These are phyloP conservation scores for Yarrowia sp. DNA, from an alignment of 805 yeast species.

Conservation along the genomic window DNA sequence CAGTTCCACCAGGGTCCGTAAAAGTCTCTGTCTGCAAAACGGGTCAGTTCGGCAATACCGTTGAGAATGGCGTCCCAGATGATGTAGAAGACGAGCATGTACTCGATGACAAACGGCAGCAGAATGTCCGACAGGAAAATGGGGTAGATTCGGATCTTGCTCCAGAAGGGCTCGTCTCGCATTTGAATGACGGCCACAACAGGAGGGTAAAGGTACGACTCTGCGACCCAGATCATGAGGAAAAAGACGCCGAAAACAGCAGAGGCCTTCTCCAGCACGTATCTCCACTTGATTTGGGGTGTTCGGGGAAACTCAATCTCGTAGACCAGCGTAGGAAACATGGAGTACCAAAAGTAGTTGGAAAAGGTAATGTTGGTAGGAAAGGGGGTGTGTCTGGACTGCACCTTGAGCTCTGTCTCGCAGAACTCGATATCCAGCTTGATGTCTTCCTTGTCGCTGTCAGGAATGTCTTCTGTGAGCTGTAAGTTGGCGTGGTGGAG, in stretches of 20 bases:
- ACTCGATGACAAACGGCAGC: conserved; percentile 74
- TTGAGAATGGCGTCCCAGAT: conserved; percentile 96
- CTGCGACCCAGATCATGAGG: conserved; percentile 77
- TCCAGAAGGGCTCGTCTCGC: conserved; percentile 47
- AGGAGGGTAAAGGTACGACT: conserved; percentile 68
- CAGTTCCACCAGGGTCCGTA: conserved; percentile 99
- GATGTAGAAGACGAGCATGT: conserved; percentile 74
- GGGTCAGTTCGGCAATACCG: conserved; percentile 81
- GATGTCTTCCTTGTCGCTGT: conserved; percentile 36
- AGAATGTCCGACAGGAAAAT: conserved; percentile 65
- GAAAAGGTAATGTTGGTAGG: conserved; percentile 65
- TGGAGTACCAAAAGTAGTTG: conserved; percentile 72
- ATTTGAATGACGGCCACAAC: conserved; percentile 58
- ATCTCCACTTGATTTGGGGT: conserved; percentile 59
- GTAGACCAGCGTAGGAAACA: conserved; percentile 77
- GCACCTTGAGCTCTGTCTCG: conserved; percentile 63
- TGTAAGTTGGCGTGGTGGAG: conserved; percentile 26
- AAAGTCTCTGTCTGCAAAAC: conserved; percentile 86
- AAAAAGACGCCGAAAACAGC: conserved; percentile 87
- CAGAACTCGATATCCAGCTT: conserved; percentile 61
- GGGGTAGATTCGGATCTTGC: conserved; percentile 50
- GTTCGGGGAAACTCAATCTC: conserved; percentile 82
- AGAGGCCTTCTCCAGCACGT: conserved; percentile 61
- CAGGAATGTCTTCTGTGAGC: conserved; percentile 10
- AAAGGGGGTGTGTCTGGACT: conserved; percentile 49